Base-by-base conservation (phyloP, 2,329 filamentous ascomycete genomes). In the Gnomoniopsis sp. region DNA sequence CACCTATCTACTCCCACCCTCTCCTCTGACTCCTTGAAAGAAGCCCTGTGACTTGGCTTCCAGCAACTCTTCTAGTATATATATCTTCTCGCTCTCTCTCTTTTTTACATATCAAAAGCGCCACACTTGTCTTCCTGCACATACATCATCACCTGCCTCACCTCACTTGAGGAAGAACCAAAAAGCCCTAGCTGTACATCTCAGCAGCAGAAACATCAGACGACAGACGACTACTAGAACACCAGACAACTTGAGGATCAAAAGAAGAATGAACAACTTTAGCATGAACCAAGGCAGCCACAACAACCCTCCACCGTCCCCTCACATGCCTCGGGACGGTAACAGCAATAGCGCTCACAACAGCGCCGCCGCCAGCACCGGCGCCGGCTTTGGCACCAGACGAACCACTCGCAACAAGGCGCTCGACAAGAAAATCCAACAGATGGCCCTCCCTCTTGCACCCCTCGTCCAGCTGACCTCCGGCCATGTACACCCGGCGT, bases 391-490 rank as follows among this genome's bases (percentile, higher is more conserved):
- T 65, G 69, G 69, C 62, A 66, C 61, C 53, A 74, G 74, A 21
- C 73, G 74, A 15, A 70, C 78, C 6, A 72, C 73, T 58, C 71
- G 68, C 60, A 79, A 80, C 71, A 80, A 81, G 0, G 77, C 72
- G 7, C 80, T 91, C 62, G 74, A 77, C 10, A 71, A 77, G 62
- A 90, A 91, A 68, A 79, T 92, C 59, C 67, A 75, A 23, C 82
- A 88, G 64, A 87, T 92, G 80, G 79, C 82, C 21, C 80, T 89
- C 12, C 79, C 78, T 22, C 82, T 92, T 23, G 80, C 82, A 0
- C 88, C 88, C 1, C 83, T 92, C 6, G 84, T 89, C 8, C 82
- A 86, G 71, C 73, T 88, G 64, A 77, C 78, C 22, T 83, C 81
- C 1, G 88, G 88, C 52, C 68, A 74, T n/a, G 74, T 88, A 2